Evolutionary conservation across 192 early-diverging fungal genomes (phyloP).

Genomic region (Umbelopsis sp.): DNA sequence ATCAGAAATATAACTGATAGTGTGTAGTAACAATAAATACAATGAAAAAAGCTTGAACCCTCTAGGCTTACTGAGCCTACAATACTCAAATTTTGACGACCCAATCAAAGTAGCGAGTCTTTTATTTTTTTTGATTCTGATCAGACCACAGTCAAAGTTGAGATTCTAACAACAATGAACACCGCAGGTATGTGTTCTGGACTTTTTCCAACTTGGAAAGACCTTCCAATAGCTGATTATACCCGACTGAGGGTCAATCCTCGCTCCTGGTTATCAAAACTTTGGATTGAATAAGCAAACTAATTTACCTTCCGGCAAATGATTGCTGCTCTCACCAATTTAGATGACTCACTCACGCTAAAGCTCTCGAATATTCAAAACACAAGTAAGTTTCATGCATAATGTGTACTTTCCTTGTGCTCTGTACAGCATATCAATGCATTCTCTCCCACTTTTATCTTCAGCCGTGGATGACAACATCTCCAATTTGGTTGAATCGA

Average conservation of each 20-base stretch:
- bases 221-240: too few species aligned
- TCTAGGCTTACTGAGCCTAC: too few species aligned
- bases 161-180: background rate
- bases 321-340: background rate
- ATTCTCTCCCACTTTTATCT: background rate
- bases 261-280: too few species aligned
- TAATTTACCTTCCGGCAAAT: background rate
- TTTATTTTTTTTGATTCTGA: background rate
- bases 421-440: background rate
- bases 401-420: background rate
- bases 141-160: too few species aligned
- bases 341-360: background rate
- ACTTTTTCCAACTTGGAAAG: background rate
- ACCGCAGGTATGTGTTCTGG: background rate
- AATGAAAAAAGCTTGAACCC: too few species aligned
- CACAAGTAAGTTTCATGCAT: background rate
- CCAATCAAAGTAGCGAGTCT: too few species aligned
- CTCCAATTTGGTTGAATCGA: conserved; percentile 43
- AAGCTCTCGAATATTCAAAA: conserved; percentile 4
- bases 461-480: background rate
- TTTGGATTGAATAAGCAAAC: background rate
- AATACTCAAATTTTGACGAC: too few species aligned
- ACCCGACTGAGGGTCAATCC: too few species aligned
- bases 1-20: too few species aligned
- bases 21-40: too few species aligned